Conservation (phyloP, 2,329 filamentous ascomycete genomes). For the Graphilbum fragrans region DNA sequence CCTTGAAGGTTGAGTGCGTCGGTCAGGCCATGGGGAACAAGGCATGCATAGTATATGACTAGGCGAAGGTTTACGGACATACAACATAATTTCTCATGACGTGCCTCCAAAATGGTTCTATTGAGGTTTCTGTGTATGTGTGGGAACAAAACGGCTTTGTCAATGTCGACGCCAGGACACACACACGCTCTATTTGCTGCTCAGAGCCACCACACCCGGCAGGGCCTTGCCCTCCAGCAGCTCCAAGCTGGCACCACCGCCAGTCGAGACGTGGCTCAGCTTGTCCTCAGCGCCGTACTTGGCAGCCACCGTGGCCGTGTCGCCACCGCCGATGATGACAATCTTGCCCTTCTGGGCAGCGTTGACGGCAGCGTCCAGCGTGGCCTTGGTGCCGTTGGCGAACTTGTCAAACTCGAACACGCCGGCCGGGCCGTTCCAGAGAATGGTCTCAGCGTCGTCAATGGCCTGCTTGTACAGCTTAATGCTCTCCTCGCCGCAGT, state of each 20-base stretch:
- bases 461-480: constrained; percentile 85
- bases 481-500: constrained; percentile 82
- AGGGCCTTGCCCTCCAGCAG: constrained; percentile 96
- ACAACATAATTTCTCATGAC: too few species aligned
- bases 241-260: constrained; percentile 90
- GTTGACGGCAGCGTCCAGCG: constrained; percentile 75
- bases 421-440: constrained; percentile 96
- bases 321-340: constrained; percentile 96
- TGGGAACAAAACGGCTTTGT: background rate
- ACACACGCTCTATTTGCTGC: constrained; percentile 47
- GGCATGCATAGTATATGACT: too few species aligned
- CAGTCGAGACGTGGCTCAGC: constrained; percentile 95
- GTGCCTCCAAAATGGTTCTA: too few species aligned
- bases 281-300: constrained; percentile 96
- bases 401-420: constrained; percentile 98
- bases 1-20: too few species aligned
- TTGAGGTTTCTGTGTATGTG: background rate
- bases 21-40: too few species aligned
- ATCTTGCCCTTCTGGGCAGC: constrained; percentile 71
- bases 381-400: constrained; percentile 81
- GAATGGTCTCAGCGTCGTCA: constrained; percentile 80
- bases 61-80: too few species aligned
- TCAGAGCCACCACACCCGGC: constrained; percentile 85
- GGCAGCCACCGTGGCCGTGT: constrained; percentile 93
- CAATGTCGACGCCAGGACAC: too few species aligned